Base-by-base conservation (phyloP, 345 rosid species). In the Pistacia integerrima region DNA sequence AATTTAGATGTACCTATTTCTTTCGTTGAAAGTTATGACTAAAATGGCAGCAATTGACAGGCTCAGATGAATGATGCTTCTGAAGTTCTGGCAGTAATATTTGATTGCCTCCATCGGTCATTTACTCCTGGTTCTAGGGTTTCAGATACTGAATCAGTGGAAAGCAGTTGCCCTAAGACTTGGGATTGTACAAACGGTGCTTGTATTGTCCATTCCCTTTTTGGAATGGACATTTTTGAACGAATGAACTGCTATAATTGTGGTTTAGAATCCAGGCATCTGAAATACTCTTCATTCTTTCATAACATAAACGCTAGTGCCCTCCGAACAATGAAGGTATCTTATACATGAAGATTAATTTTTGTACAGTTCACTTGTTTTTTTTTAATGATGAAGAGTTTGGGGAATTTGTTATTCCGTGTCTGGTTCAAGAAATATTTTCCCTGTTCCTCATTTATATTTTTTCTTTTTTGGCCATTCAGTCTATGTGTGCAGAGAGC, bases 1-100 rank as follows among this genome's bases (percentile, higher is more conserved):
- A 41, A n/a, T 72, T 36, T 56, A 46, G 30, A 48, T 74, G 66
- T 14, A 55, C 7, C 30, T 36, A 58, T 70, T 70, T 66, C 57
- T 25, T 11, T 73, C 16, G 3, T 44, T 58, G 55, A 28, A 75
- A 35, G 18, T 81, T 48, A 18, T 67, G 70, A 59, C 76, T 72
- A 70, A 70, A 57, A 66, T 76, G 13, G 63, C 70, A 22, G 77
- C 67, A 70, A 83, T 80, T 80, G 67, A 66, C 97, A 96, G 98
- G 97, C 88, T 75, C 95, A 96, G 85, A 96, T 96, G 99, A 93
- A 96, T 74, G 99, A 96, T 85, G 98, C 99, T 77, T 92, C 98
- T 72, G 98, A 96, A 92, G 99, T 96, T 60, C 78, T 96, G 84
- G 93, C 74, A 20, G 98, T 90, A 74, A 86, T 96, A 73, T 96